Evolutionary conservation across 2,329 filamentous ascomycete species (phyloP), one percentile per base, ranked within the genome.

Genomic region (Neonectria magnoliae): DNA sequence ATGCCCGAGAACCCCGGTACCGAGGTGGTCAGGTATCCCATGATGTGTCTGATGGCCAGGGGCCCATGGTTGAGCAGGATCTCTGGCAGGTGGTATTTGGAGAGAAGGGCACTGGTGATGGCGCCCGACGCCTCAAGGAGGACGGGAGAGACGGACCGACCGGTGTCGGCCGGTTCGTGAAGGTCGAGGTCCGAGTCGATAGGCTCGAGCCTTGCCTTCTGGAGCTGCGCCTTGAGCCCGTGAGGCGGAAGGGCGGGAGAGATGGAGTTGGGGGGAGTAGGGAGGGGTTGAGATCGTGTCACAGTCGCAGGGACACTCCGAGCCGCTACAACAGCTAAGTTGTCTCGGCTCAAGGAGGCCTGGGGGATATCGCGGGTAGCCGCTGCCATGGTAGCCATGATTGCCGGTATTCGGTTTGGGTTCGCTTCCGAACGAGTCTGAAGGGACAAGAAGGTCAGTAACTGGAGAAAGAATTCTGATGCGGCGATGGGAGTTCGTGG

Each of bases 211-310:
- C 77, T 84, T 69, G 84, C 85, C 79, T 84, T 85, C 76, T 86
- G 85, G 71, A 89, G 84, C 77, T 90, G 90, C 68, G 88, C 86
- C 79, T 91, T 92, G 77, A 92, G 88, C 75, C 91, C 91, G 75
- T 95, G 93, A 65, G 94, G 93, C 73, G 91, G 90, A 71, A 98
- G 86, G 72, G 89, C 91, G 53, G 95, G 95, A 67, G 94, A 98
- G 78, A 98, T 94, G 80, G 94, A 98, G 84, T 95, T 97, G 66
- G 95, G 95, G 77, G 95, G 95, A 78, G 95, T 98, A 68, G 92
- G 93, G 76, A 97, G 89, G 79, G 88, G 84, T 73, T 86, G 84
- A 82, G 82, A 80, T 81, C 81, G 84, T 82, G 87, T 87, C 86
- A 87, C 81, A 81, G 79, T 82, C 80, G 76, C 84, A 85, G 86